Conservation (phyloP, 192 early-diverging fungal genomes). For the Paraglomus occultum region DNA sequence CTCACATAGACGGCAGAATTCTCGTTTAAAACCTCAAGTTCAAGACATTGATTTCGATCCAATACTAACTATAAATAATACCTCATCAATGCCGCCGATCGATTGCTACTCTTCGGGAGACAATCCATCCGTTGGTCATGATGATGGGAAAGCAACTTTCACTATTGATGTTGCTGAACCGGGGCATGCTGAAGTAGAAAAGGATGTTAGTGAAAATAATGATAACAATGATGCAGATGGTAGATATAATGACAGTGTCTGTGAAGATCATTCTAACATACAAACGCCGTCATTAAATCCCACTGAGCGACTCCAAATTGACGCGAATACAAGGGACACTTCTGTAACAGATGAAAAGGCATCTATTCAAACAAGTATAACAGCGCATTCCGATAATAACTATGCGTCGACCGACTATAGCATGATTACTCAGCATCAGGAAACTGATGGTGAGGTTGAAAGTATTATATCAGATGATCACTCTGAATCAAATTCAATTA, state of each 20-base stretch:
- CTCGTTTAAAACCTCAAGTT: constrained; percentile 5
- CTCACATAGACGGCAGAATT: constrained; percentile 12
- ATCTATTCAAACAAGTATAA: too few relatives aligned
- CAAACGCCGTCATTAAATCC: too few relatives aligned
- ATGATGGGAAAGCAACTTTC: constrained; percentile 18
- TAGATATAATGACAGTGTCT: too few relatives aligned
- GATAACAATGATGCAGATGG: neutral
- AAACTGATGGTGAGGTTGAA: constrained; percentile 17
- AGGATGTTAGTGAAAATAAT: neutral
- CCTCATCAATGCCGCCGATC: constrained; percentile 2
- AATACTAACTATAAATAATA: neutral
- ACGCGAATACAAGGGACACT: too few relatives aligned
- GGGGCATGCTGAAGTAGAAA: neutral
- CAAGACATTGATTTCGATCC: neutral
- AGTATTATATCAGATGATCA: constrained; percentile 17
- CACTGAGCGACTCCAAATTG: too few relatives aligned
- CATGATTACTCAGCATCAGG: neutral
- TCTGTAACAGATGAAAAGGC: too few relatives aligned
- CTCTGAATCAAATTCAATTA: neutral
- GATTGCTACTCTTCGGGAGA: neutral
- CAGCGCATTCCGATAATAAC: too few relatives aligned
- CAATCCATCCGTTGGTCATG: neutral
- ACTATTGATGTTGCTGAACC: constrained; percentile 26
- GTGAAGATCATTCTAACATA: too few relatives aligned
- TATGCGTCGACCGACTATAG: too few relatives aligned